phyloP scores from a whole-genome alignment of 306 rosid species.

The Malus orientalis region DNA sequence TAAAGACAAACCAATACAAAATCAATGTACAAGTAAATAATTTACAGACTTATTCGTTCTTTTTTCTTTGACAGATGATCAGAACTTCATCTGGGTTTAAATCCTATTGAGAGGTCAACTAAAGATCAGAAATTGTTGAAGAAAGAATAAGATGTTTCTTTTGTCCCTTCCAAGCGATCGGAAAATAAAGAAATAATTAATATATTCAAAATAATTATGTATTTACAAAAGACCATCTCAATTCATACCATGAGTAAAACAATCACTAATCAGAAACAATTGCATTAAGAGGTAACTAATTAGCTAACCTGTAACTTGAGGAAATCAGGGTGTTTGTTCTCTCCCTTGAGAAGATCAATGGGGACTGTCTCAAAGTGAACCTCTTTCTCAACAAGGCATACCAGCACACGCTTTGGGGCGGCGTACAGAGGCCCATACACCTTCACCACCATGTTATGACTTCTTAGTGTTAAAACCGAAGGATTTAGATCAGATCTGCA shows the following conservation, averaged over 20 bases:
- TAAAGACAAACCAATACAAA: neutral
- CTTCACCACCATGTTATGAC: constrained; percentile 24
- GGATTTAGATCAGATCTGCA: neutral
- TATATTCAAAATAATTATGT: too few species aligned
- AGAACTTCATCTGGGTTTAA: too few species aligned
- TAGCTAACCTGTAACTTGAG: constrained; percentile 30
- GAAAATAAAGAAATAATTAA: too few species aligned
- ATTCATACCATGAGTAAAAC: neutral
- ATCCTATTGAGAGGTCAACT: too few species aligned
- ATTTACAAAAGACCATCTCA: neutral
- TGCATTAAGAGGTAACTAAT: neutral
- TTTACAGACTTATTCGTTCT: too few species aligned
- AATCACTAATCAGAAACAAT: neutral
- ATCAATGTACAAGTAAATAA: too few species aligned
- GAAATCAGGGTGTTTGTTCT: constrained; percentile 23
- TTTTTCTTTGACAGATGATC: too few species aligned
- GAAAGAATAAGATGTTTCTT: too few species aligned
- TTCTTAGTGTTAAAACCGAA: neutral
- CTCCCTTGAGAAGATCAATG: constrained; percentile 7
- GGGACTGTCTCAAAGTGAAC: constrained; percentile 28
- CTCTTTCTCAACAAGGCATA: constrained; percentile 25
- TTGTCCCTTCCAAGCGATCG: too few species aligned
- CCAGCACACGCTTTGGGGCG: constrained; percentile 20
- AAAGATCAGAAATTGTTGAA: too few species aligned
- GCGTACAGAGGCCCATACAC: constrained; percentile 28